A percentile compares a stretch with the other conserved stretches of the same genome.
Evolutionary conservation across 768 basidiomycete genomes (phyloP).

Genomic region (Sarcodon aspratus): DNA sequence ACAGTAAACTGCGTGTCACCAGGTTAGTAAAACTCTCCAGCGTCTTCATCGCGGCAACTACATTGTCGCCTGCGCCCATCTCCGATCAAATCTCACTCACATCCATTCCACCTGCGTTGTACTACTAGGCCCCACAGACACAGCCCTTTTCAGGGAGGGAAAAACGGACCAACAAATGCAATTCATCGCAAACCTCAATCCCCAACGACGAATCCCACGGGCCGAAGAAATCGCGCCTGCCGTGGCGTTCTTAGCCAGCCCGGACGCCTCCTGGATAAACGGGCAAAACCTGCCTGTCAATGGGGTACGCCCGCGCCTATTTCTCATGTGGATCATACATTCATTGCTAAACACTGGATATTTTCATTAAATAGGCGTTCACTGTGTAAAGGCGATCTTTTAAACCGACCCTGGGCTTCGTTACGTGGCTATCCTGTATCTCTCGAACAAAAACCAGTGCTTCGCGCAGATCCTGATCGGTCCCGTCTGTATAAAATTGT

Average conservation of each 20-base stretch:
- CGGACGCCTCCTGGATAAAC: slow-evolving; percentile 45
- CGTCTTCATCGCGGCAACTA: not conserved
- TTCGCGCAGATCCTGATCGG: too few relatives aligned
- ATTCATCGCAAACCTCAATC: slow-evolving; percentile 31
- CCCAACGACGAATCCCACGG: slow-evolving; percentile 32
- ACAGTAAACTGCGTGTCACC: slow-evolving; percentile 49
- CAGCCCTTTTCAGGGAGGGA: slow-evolving; percentile 42
- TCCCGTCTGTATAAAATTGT: too few relatives aligned
- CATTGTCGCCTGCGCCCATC: not conserved
- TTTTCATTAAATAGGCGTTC: too few relatives aligned
- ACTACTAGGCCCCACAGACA: slow-evolving; percentile 35
- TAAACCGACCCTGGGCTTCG: too few relatives aligned
- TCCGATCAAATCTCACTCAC: not conserved
- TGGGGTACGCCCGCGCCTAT: slow-evolving; percentile 28
- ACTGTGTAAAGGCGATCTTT: too few relatives aligned
- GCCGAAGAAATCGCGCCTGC: slow-evolving; percentile 43
- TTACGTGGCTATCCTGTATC: too few relatives aligned
- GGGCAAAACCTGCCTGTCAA: slow-evolving; percentile 47
- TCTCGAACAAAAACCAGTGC: too few relatives aligned
- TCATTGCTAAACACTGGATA: too few relatives aligned
- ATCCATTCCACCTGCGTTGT: not conserved
- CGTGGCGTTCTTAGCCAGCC: slow-evolving; percentile 40
- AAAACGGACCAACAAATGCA: slow-evolving; percentile 36
- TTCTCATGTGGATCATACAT: too few relatives aligned
- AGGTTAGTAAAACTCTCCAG: not conserved